Conservation (phyloP, 1,284 basidiomycete genomes). For the Irpex sp. region DNA sequence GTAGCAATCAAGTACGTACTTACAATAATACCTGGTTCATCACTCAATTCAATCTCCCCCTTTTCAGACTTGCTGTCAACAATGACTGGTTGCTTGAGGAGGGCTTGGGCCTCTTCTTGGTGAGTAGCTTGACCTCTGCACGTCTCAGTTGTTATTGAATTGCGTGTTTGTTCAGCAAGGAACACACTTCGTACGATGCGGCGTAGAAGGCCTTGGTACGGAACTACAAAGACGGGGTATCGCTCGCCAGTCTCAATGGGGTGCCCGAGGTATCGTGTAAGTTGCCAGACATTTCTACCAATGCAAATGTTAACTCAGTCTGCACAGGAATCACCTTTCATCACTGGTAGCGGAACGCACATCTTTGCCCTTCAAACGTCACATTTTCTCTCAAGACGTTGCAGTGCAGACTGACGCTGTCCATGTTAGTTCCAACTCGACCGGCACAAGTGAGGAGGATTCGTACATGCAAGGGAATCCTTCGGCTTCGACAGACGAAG, state of each 20-base stretch:
- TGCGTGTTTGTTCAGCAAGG: constrained; percentile 60
- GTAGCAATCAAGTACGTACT: constrained; percentile 65
- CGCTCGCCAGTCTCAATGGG: constrained; percentile 73
- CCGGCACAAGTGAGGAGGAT: constrained; percentile 22
- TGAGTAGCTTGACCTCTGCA: constrained; percentile 33
- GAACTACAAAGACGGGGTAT: constrained; percentile 75
- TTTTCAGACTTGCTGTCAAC: constrained; percentile 61
- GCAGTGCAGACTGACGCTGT: constrained; percentile 71
- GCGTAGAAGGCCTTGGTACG: constrained; percentile 69
- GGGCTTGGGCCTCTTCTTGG: constrained; percentile 73
- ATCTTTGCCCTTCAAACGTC: constrained; percentile 56
- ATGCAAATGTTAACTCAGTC: neutral
- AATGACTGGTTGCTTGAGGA: constrained; percentile 79
- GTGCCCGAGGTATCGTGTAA: constrained; percentile 76
- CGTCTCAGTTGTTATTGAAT: constrained; percentile 8
- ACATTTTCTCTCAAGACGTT: constrained; percentile 65
- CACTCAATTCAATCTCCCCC: no score
- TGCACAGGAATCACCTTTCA: constrained; percentile 56
- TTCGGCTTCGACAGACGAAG: constrained; percentile 53
- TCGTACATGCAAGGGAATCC: constrained; percentile 41
- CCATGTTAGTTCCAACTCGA: constrained; percentile 40
- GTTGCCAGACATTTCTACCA: constrained; percentile 26
- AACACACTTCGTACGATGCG: constrained; percentile 72
- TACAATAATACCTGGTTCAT: neutral
- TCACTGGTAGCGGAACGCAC: constrained; percentile 51